Conservation (phyloP, 345 rosid species). For the Aquilaria malaccensis region DNA sequence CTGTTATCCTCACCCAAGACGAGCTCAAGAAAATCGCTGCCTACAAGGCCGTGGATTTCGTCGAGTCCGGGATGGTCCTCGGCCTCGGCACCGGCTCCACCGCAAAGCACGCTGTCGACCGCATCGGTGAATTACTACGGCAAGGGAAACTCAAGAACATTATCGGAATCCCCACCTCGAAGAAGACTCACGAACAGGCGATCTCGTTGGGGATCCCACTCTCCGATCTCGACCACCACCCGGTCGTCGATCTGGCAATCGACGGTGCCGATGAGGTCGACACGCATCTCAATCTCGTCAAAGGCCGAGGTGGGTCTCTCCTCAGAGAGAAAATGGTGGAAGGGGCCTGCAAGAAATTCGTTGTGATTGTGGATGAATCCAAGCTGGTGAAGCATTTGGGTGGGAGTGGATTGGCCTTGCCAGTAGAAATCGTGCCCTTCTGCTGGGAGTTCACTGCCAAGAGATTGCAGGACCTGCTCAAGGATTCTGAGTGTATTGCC, state of each 20-base stretch:
- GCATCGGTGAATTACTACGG: slow-evolving; percentile 59
- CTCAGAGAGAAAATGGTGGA: slow-evolving; percentile 87
- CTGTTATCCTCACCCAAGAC: slow-evolving; percentile 49
- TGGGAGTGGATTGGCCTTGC: slow-evolving; percentile 60
- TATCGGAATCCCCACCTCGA: slow-evolving; percentile 75
- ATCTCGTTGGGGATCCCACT: slow-evolving; percentile 64
- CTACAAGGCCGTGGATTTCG: slow-evolving; percentile 77
- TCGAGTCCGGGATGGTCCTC: slow-evolving; percentile 85
- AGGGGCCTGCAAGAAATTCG: slow-evolving; percentile 55
- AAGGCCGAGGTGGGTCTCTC: slow-evolving; percentile 82
- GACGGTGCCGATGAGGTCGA: slow-evolving; percentile 96
- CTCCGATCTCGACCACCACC: slow-evolving; percentile 61
- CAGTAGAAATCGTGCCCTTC: slow-evolving; percentile 71
- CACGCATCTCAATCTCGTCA: slow-evolving; percentile 56
- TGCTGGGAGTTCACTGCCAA: slow-evolving; percentile 64
- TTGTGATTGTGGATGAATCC: slow-evolving; percentile 18
- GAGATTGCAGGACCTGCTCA: slow-evolving; percentile 37
- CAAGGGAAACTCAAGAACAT: slow-evolving; percentile 57
- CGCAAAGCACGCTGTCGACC: slow-evolving; percentile 75
- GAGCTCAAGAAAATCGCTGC: slow-evolving; percentile 78
- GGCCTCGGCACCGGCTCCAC: slow-evolving; percentile 95
- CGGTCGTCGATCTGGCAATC: slow-evolving; percentile 63
- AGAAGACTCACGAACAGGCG: slow-evolving; percentile 66
- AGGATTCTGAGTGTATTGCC: slow-evolving; percentile 49
- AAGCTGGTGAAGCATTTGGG: slow-evolving; percentile 58